Evolutionary conservation across 306 rosid genomes (phyloP), one percentile per base, ranked within the genome.

Genomic region (Macrotyloma uniflorum): DNA sequence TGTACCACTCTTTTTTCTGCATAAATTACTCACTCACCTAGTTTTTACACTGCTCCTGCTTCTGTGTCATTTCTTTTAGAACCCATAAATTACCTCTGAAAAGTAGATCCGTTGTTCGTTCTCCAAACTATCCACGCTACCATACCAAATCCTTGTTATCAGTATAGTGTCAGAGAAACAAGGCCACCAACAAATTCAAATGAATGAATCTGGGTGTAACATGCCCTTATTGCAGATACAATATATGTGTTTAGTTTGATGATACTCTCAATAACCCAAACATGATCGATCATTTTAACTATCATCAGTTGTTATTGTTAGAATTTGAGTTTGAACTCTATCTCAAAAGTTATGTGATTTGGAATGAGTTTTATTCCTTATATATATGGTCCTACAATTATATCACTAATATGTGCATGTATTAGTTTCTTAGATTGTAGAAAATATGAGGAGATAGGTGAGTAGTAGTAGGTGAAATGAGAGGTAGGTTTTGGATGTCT

Each of bases 121-220:
- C 8, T 68, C 42, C 22, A 45, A 68, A 16, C 74, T 43, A 14
- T 16, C 74, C 74, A 68, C 58, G 74, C 46, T 45, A 15, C 68
- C 28, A 18, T 36, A 36, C 46, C 69, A 14, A 1, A 59, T 12
- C 33, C 38, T 2, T 23, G 36, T 12, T 42, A 32, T 42, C 47
- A 42, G 47, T 42, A 42, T 12, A 42, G 15, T 42, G 47, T 42
- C 59, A 20, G 28, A 53, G 5, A 53, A 19, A 3, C 59, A 53
- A 53, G 26, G 5, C 13, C 0, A 11, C 5, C 5, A 19, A 53
- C 26, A 53, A 49, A n/a, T 18, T 36, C 1, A 36, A 36, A 36
- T 7, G 40, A n/a, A n/a, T n/a, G n/a, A n/a, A n/a, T n/a, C n/a
- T n/a, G n/a, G n/a, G n/a, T n/a, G n/a, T n/a, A n/a, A n/a, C n/a